Conservation (phyloP, 2,329 filamentous ascomycete species). For the Pseudocercospora musae region DNA sequence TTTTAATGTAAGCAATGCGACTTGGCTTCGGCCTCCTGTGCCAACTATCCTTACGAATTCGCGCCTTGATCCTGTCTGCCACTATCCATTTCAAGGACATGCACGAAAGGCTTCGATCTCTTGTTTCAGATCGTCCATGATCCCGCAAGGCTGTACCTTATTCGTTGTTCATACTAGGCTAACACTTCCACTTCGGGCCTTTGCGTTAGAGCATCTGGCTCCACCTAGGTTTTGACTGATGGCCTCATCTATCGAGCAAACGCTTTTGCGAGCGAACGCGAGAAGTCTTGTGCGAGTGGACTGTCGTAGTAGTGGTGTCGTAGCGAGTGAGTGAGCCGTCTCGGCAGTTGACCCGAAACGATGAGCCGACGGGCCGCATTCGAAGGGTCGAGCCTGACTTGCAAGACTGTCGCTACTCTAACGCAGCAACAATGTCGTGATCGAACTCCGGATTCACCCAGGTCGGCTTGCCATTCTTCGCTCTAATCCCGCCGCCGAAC, state of each 20-base stretch:
- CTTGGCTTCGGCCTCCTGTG: too few relatives aligned
- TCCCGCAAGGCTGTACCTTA: too few relatives aligned
- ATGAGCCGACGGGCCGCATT: too few relatives aligned
- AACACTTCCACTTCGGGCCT: neutral
- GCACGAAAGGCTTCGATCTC: neutral
- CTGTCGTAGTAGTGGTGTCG: too few relatives aligned
- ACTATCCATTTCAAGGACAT: neutral
- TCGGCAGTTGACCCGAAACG: too few relatives aligned
- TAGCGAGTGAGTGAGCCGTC: too few relatives aligned
- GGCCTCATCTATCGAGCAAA: too few relatives aligned
- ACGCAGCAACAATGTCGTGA: slow-evolving; percentile 7
- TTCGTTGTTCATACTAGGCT: too few relatives aligned
- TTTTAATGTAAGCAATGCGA: neutral
- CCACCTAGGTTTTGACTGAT: neutral
- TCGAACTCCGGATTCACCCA: slow-evolving; percentile 23
- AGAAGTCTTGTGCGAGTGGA: too few relatives aligned
- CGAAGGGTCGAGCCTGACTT: neutral
- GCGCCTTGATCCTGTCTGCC: neutral
- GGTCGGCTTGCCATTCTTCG: slow-evolving; percentile 10
- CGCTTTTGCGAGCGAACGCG: too few relatives aligned
- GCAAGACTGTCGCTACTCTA: neutral
- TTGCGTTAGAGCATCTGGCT: neutral
- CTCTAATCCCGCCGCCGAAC: slow-evolving; percentile 13
- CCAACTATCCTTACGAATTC: too few relatives aligned
- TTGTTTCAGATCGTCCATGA: neutral